phyloP scores from a whole-genome alignment of 106 monocot genomes.

The Dendrobium huoshanense region DNA sequence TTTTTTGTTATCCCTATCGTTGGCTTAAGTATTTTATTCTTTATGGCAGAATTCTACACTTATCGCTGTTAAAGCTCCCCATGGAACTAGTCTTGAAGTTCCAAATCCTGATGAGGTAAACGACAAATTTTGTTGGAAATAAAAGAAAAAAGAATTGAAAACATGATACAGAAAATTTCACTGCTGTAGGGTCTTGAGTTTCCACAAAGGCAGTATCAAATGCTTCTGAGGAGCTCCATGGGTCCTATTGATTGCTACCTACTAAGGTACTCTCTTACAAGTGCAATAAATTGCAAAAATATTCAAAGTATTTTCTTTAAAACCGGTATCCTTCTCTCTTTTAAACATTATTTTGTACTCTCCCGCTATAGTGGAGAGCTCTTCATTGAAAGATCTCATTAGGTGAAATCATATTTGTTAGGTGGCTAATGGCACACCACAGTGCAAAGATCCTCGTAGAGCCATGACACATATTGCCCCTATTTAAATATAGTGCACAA shows the following conservation, averaged over 20 bases:
- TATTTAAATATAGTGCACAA: no score
- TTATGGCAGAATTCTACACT: slow-evolving; percentile 52
- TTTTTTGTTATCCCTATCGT: neutral
- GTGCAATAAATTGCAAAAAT: neutral
- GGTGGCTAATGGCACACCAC: no score
- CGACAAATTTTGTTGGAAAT: neutral
- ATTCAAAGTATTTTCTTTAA: neutral
- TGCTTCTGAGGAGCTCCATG: slow-evolving; percentile 71
- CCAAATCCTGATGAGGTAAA: slow-evolving; percentile 86
- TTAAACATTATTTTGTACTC: neutral
- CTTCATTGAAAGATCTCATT: neutral
- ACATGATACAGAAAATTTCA: neutral
- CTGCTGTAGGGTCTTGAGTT: slow-evolving; percentile 39
- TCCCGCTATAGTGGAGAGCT: neutral
- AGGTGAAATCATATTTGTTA: neutral
- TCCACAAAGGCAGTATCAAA: slow-evolving; percentile 49
- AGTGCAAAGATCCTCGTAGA: no score
- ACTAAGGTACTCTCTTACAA: slow-evolving; percentile 50
- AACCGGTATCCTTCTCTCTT: neutral
- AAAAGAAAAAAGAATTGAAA: neutral
- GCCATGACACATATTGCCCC: no score
- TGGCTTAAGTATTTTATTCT: slow-evolving; percentile 7
- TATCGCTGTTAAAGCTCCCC: slow-evolving; percentile 88
- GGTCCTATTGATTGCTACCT: slow-evolving; percentile 85
- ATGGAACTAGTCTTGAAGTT: slow-evolving; percentile 86